Conservation (phyloP, 768 basidiomycete species). For the Leccinum disarticulatum region DNA sequence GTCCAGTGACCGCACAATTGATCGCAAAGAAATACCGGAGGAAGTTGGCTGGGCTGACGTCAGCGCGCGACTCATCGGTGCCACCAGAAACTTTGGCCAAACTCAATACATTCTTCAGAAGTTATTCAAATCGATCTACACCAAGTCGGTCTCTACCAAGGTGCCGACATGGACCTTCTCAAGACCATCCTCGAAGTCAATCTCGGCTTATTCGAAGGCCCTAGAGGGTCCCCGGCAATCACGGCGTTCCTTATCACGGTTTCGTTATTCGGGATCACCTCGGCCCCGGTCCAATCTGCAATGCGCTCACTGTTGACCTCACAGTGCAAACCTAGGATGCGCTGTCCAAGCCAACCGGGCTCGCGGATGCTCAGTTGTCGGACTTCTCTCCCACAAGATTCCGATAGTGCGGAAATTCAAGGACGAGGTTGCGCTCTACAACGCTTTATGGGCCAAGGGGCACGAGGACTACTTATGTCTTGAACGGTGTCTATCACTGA, state of each 20-base stretch:
- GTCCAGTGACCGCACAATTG: too few relatives aligned
- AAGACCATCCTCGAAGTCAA: slow-evolving; percentile 99
- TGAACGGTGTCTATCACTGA: slow-evolving; percentile 85
- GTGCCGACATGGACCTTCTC: slow-evolving; percentile 97
- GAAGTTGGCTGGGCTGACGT: too few relatives aligned
- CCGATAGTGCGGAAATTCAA: slow-evolving; percentile 91
- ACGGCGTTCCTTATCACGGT: slow-evolving; percentile 69
- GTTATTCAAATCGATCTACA: slow-evolving; percentile 94
- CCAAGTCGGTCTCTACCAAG: slow-evolving; percentile 97
- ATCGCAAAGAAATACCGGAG: too few relatives aligned
- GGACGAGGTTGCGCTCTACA: slow-evolving; percentile 58
- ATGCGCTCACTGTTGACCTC: slow-evolving; percentile 86
- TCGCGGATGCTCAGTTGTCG: slow-evolving; percentile 71
- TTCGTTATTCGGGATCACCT: slow-evolving; percentile 99
- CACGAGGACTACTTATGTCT: slow-evolving; percentile 63
- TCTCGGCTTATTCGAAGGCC: slow-evolving; percentile 81
- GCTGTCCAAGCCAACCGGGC: slow-evolving; percentile 84
- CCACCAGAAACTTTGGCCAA: too few relatives aligned
- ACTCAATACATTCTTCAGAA: slow-evolving; percentile 62
- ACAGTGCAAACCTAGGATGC: slow-evolving; percentile 83
- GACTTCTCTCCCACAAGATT: slow-evolving; percentile 94
- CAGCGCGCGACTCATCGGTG: too few relatives aligned
- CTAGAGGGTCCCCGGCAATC: slow-evolving; percentile 56
- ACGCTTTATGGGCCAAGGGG: slow-evolving; percentile 71
- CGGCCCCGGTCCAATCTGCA: slow-evolving; percentile 85